A percentile compares a stretch with the other conserved stretches of the same genome.
Conservation (phyloP, 2,329 filamentous ascomycete genomes). For the Macrophomina pseudophaseolina region DNA sequence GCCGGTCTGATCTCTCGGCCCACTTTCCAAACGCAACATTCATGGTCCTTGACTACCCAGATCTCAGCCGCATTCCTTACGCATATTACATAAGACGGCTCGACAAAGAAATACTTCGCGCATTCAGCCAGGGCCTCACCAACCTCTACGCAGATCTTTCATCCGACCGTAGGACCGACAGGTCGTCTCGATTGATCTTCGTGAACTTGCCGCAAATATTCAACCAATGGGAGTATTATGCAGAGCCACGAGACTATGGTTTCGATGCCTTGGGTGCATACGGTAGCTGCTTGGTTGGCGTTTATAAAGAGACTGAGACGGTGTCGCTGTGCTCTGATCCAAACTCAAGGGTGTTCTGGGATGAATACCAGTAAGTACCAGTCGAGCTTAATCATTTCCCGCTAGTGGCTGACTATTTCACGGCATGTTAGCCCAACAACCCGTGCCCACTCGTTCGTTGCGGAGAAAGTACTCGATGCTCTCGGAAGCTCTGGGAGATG, state of each 20-base stretch:
- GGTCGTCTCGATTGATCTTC: not conserved
- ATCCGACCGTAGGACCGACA: too few species aligned
- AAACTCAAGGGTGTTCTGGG: too few species aligned
- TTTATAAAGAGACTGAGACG: not conserved
- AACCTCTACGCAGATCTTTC: not conserved
- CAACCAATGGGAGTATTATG: conserved; percentile 8
- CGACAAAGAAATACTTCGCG: not conserved
- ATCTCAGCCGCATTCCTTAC: not conserved
- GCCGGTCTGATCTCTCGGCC: not conserved
- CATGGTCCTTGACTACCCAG: not conserved
- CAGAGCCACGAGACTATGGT: not conserved
- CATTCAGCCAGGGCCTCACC: not conserved
- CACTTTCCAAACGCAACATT: not conserved
- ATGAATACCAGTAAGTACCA: too few species aligned
- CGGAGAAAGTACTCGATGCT: too few species aligned
- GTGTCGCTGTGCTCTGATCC: too few species aligned
- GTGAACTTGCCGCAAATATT: not conserved
- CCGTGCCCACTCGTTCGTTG: too few species aligned
- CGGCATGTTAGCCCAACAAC: too few species aligned
- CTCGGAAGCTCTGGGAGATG: too few species aligned
- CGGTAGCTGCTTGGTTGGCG: conserved; percentile 6
- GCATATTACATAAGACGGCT: not conserved
- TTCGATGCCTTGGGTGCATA: not conserved
- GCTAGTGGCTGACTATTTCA: too few species aligned
- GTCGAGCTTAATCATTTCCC: too few species aligned